Evolutionary conservation across 2,329 filamentous ascomycete species (phyloP).

Genomic region (Stemphylium lycopersici): DNA sequence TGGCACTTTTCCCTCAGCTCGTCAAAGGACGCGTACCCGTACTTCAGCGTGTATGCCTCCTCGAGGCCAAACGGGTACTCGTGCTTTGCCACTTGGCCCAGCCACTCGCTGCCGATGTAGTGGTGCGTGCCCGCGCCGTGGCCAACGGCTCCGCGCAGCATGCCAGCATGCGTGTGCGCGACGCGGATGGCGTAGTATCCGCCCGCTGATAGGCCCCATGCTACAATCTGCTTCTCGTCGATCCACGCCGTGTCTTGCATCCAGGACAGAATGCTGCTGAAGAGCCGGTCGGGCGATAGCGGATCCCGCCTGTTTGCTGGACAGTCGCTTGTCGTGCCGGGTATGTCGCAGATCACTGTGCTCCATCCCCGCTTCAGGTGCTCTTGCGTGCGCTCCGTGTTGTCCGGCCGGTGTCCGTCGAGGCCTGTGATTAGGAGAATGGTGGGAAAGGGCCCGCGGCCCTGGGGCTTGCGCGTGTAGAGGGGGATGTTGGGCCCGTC

Average conservation of each 20-base stretch:
- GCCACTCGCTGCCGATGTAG: slow-evolving; percentile 63
- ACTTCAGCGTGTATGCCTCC: slow-evolving; percentile 56
- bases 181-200: slow-evolving; percentile 64
- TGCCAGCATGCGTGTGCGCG: slow-evolving; percentile 61
- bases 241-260: slow-evolving; percentile 53
- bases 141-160: slow-evolving; percentile 57
- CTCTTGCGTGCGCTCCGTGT: slow-evolving; percentile 52
- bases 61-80: slow-evolving; percentile 66
- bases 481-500: slow-evolving; percentile 66
- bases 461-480: slow-evolving; percentile 65
- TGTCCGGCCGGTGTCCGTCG: slow-evolving; percentile 63
- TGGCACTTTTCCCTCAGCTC: slow-evolving; percentile 56
- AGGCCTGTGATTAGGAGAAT: slow-evolving; percentile 63
- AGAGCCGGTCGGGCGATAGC: slow-evolving; percentile 58
- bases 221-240: slow-evolving; percentile 55
- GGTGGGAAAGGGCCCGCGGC: slow-evolving; percentile 53
- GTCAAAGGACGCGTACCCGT: slow-evolving; percentile 43
- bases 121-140: slow-evolving; percentile 63
- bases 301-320: slow-evolving; percentile 58
- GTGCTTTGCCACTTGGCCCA: slow-evolving; percentile 58
- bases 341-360: slow-evolving; percentile 60
- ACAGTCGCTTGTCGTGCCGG: slow-evolving; percentile 61
- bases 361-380: slow-evolving; percentile 57
- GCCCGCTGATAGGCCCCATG: slow-evolving; percentile 64
- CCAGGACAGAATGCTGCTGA: slow-evolving; percentile 60